Percentiles rank a stretch among this genome's conserved stretches.
Evolutionary conservation across 78 protist species (phyloP).

Genomic region (Chrysochromulina parva): DNA sequence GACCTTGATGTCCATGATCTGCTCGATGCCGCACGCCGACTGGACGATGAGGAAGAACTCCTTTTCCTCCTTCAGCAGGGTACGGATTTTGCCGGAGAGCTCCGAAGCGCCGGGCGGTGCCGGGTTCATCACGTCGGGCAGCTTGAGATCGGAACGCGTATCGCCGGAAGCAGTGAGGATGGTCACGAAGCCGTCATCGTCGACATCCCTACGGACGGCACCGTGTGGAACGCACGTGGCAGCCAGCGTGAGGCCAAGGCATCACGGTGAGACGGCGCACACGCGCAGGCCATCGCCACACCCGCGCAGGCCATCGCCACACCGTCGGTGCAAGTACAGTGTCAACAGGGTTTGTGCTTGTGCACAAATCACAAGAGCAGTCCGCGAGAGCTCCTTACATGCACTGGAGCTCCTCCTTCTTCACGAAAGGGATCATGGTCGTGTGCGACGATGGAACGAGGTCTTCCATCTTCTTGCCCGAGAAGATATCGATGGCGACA

Average conservation of each 20-base stretch:
- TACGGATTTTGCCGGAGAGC: background rate
- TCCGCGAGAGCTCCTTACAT: background rate
- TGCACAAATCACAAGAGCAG: no score
- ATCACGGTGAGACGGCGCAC: no score
- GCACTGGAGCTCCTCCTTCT: constrained; percentile 75
- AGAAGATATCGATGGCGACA: constrained; percentile 93
- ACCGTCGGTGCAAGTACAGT: no score
- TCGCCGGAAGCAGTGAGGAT: constrained; percentile 64
- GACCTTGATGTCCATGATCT: constrained; percentile 12
- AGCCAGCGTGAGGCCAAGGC: no score
- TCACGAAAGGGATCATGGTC: constrained; percentile 88
- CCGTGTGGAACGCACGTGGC: no score
- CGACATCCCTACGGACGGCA: constrained; percentile 40
- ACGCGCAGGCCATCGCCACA: no score
- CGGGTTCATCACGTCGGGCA: constrained; percentile 33
- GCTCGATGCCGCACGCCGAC: constrained; percentile 13
- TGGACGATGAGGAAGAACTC: constrained; percentile 4
- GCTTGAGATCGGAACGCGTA: constrained; percentile 65
- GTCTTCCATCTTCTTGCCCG: constrained; percentile 90
- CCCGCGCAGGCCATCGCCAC: no score
- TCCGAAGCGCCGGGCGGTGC: background rate
- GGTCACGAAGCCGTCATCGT: constrained; percentile 66
- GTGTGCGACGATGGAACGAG: constrained; percentile 93
- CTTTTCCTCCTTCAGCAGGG: background rate
- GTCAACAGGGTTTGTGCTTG: no score